Evolutionary conservation across 1,284 basidiomycete species (phyloP), one percentile per base, ranked within the genome.

Genomic region (Ceratobasidium sp.): DNA sequence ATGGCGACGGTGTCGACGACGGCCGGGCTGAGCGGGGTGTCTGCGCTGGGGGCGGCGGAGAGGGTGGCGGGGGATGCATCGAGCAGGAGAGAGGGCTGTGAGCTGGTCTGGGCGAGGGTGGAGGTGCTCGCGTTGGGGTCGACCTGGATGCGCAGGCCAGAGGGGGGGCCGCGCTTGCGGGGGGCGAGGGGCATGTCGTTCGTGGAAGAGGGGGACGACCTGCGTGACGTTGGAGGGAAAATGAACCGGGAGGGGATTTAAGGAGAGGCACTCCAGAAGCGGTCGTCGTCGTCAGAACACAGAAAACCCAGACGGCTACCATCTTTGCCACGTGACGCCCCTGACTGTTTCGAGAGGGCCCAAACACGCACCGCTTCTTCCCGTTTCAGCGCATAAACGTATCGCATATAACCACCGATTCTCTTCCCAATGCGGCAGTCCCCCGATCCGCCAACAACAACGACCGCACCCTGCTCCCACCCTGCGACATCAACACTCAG

Each of bases 1-100:
- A 67, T 74, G 50, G 65, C 70, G 10, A 73, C 75, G 23, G 18
- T 73, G 52, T 62, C 69, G n/a, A 60, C 74, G 46, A 72, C 74
- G 1, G 60, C 62, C n/a, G 74, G 74, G 46, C 61, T 75, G 16
- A 72, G 73, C 21, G 65, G 71, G 34, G 48, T 74, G n/a, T 74
- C 73, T 45, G 74, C 73, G n/a, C 57, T 59, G 34, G 74, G 64
- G 14, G 55, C 41, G 16, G 72, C 59, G n/a, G 53, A 59, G 30
- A 72, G 61, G 41, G 52, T 52, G 30, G 59, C 59, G 10, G 62
- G 69, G 30, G 72, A 62, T 46, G 39, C 26, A 46, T 53, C 53
- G 58, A 57, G 58, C 23, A 60, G 43, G 16, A 72, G 71, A 10
- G 52, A 67, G 23, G 60, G 71, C 53, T 70, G 65, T 14, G 65